phyloP scores from a whole-genome alignment of 768 basidiomycete genomes.

The Candolleomyces eurysporus region DNA sequence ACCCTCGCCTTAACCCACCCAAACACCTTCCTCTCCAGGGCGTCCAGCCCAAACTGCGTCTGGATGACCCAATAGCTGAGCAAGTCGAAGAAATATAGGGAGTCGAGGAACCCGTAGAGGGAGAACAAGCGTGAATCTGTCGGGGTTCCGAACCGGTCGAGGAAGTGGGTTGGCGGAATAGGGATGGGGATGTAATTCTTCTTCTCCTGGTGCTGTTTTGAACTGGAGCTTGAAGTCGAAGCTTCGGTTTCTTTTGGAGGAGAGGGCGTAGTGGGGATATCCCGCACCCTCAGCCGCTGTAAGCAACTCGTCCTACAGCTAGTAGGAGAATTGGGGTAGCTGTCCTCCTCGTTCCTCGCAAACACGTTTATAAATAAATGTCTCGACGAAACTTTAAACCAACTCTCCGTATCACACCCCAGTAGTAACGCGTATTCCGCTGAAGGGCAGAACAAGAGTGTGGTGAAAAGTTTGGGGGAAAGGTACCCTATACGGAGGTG shows the following conservation, averaged over 20 bases:
- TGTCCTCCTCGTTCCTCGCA: slow-evolving; percentile 5
- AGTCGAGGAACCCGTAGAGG: not conserved
- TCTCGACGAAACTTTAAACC: slow-evolving; percentile 36
- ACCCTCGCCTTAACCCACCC: slow-evolving; percentile 38
- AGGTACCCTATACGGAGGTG: not conserved
- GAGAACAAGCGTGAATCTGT: too few relatives aligned
- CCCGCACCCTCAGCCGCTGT: not conserved
- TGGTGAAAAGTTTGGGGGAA: slow-evolving; percentile 1
- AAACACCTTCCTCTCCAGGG: slow-evolving; percentile 40
- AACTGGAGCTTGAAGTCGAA: too few relatives aligned
- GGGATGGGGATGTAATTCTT: slow-evolving; percentile 5
- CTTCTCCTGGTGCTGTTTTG: not conserved
- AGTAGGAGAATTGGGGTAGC: not conserved
- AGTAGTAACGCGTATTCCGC: slow-evolving; percentile 40
- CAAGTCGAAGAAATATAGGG: slow-evolving; percentile 2
- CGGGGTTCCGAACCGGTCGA: slow-evolving; percentile 14
- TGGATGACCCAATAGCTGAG: slow-evolving; percentile 19
- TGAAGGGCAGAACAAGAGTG: slow-evolving; percentile 31
- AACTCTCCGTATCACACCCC: slow-evolving; percentile 33
- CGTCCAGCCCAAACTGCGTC: slow-evolving; percentile 25
- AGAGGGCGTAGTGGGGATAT: not conserved
- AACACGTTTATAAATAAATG: slow-evolving; percentile 37
- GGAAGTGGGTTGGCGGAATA: slow-evolving; percentile 16
- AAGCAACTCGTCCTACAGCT: slow-evolving; percentile 11
- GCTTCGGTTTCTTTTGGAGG: slow-evolving; percentile 3